Conservation (phyloP, 371 early-diverging fungal genomes). For the Syncephalastrum racemosum region DNA sequence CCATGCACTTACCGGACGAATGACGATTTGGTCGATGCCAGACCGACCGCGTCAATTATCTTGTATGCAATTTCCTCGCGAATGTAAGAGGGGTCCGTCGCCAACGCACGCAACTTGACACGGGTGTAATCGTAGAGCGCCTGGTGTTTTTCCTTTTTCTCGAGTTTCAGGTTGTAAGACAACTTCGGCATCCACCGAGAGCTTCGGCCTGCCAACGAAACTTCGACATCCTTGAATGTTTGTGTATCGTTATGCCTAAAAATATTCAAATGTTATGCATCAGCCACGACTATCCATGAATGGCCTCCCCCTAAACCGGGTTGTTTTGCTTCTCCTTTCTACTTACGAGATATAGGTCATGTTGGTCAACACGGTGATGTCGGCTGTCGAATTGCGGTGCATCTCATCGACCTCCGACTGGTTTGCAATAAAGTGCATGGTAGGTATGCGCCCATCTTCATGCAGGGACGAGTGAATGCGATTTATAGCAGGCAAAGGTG, state of each 20-base stretch:
- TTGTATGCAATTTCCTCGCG: constrained; percentile 22
- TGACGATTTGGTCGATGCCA: constrained; percentile 16
- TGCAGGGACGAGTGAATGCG: constrained; percentile 21
- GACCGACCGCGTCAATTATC: constrained; percentile 11
- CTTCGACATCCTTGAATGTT: constrained; percentile 12
- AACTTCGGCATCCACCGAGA: constrained; percentile 16
- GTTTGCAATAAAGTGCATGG: constrained; percentile 14
- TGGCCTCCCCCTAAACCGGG: too few relatives aligned
- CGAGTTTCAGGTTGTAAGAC: constrained; percentile 24
- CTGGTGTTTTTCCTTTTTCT: constrained; percentile 11
- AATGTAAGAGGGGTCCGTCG: constrained; percentile 26
- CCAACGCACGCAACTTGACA: constrained; percentile 20
- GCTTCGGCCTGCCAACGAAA: constrained; percentile 18
- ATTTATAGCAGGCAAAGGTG: constrained; percentile 15
- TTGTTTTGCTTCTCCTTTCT: not conserved
- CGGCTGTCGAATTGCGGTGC: constrained; percentile 9
- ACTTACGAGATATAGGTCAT: constrained; percentile 23
- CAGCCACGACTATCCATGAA: too few relatives aligned
- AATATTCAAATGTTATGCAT: not conserved
- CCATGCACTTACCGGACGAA: constrained; percentile 10
- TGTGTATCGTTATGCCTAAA: constrained; percentile 8
- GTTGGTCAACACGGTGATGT: constrained; percentile 5
- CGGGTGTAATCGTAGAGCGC: constrained; percentile 11
- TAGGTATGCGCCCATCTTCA: constrained; percentile 19
- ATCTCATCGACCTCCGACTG: constrained; percentile 16